Evolutionary conservation across 1,284 basidiomycete genomes (phyloP).

Genomic region (Trichosporon asahii): DNA sequence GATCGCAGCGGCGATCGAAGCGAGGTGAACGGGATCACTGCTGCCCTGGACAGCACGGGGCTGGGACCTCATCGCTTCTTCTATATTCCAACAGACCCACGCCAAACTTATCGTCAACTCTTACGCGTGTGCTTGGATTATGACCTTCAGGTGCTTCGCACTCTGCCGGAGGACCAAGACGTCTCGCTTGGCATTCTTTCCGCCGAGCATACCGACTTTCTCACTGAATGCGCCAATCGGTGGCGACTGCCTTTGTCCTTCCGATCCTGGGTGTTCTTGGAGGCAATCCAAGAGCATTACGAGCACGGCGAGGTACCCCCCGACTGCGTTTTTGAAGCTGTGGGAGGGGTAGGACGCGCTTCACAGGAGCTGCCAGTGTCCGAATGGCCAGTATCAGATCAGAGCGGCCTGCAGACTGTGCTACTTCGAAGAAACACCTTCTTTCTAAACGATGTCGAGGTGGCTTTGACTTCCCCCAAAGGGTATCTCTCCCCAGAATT

Average conservation of each 20-base stretch:
- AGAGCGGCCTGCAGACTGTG: conserved; percentile 26
- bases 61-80: conserved; percentile 43
- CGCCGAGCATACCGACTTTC: conserved; percentile 69
- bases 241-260: conserved; percentile 85
- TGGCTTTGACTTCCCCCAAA: conserved; percentile 20
- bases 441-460: conserved; percentile 33
- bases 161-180: conserved; percentile 90
- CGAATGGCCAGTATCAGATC: conserved; percentile 73
- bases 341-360: conserved; percentile 68
- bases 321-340: conserved; percentile 88
- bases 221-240: conserved; percentile 79
- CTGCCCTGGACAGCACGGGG: not conserved
- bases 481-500: conserved; percentile 60
- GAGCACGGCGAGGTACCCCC: conserved; percentile 86
- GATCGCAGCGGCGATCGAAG: conserved; percentile 13
- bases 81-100: conserved; percentile 85
- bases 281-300: conserved; percentile 81
- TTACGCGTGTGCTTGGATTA: conserved; percentile 77
- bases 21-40: conserved; percentile 59
- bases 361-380: conserved; percentile 67
- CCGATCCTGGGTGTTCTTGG: conserved; percentile 75
- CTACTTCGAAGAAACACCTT: conserved; percentile 31
- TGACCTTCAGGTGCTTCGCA: conserved; percentile 85
- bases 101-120: conserved; percentile 76
- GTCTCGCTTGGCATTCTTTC: conserved; percentile 94